Base-by-base conservation (phyloP, 192 early-diverging fungal genomes). In the Coemansia sp. region DNA sequence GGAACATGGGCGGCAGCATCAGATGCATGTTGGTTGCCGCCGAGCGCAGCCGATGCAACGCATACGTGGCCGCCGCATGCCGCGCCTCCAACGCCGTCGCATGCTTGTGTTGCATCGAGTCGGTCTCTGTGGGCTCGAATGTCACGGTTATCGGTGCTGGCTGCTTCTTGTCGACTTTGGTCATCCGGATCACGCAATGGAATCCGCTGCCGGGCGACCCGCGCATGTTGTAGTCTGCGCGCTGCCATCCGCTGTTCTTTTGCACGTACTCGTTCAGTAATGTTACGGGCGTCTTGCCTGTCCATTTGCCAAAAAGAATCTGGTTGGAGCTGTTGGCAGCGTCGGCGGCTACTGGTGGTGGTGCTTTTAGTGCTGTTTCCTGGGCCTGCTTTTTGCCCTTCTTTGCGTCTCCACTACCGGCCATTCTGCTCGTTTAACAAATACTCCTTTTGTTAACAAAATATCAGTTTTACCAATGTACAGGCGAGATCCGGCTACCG, bases 211-310 rank as follows among this genome's bases (percentile, higher is more conserved):
- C 56, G 67, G 80, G 62, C 90, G 87, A n/a, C 84, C 84, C 70
- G 81, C 88, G 49, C 66, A 87, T 84, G 49, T 89, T 89, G 71
- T 88, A 91, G 4, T 81, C 64, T 0, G 91, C 87, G 43, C 92
- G 89, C 51, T 88, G 83, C 94, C 92, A 94, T 21, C 77, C 86
- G 18, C 78, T 71, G 65, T 87, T 89, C 60, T 67, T 62, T 43
- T 78, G 77, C 72, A 89, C 89, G 57, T 89, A 88, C 66, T 94
- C 94, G 72, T 93, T 85, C 3, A 96, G 81, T 6, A 94, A 73
- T 4, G 87, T 86, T 4, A 88, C 84, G 0, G 94, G 93, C 0
- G 92, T 92, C 63, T 96, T 96, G 45, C 94, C 94, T 0, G 92
- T 95, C 94, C 92, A 93, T 30, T 86, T 87, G 26, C 86, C 89